Base-by-base conservation (phyloP, 2,329 filamentous ascomycete genomes). In the Colletotrichum destructivum region DNA sequence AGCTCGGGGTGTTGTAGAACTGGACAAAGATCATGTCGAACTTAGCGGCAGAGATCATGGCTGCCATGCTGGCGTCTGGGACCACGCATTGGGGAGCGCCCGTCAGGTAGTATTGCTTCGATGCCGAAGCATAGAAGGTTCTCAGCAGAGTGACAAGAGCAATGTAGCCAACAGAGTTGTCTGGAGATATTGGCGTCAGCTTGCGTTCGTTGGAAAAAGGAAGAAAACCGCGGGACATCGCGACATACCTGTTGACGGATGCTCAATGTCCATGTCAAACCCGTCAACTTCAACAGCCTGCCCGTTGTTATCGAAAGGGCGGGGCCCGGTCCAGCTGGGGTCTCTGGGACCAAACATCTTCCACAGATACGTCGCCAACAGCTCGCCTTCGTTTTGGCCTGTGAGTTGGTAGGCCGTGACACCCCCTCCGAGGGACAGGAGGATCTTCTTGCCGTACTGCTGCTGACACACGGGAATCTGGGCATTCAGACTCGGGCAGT, bases 1-100 rank as follows among this genome's bases (percentile, higher is more conserved):
- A 86, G 38, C 74, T 76, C 0, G 79, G 78, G 75, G 86, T 87
- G 77, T 86, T 86, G 79, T 86, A 86, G 77, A 85, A 86, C 75
- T 87, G 84, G 21, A 86, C 77, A 74, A 81, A 85, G 9, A 87
- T 75, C 59, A 79, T 79, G 72, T 86, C 84, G 69, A 85, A 86
- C 49, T 76, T 70, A 49, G 81, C 77, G 21, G 75, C 62, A 46
- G 78, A 72, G 68, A 87, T 81, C 69, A 86, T 84, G 23, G 77
- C 75, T 69, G 79, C 78, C 84, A 86, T 86, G 76, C 82, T 79
- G 74, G 77, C 51, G 62, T 79, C 69, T 3, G 66, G 62, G 23
- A 82, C 78, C 16, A 84, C 81, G 76, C 84, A 86, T 75, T 86
- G 83, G n/a, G 84, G 84, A 8, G 84, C 83, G 5, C 81, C 84